Evolutionary conservation across 805 yeast species (phyloP).

Genomic region (Barnettozyma populi): DNA sequence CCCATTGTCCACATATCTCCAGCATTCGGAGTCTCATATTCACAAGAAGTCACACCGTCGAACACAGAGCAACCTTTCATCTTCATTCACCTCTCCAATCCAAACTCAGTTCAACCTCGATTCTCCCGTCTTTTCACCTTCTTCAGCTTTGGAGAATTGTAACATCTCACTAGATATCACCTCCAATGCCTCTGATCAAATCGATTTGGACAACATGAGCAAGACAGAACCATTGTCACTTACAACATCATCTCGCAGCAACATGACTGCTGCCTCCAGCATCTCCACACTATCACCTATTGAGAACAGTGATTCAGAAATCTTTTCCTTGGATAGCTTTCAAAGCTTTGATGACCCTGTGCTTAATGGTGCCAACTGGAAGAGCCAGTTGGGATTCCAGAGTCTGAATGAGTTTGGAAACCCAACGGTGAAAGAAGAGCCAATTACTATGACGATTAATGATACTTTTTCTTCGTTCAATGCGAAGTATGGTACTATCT

Average conservation of each 20-base stretch:
- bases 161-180: slow-evolving; percentile 11
- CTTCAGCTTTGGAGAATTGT: background rate
- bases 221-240: background rate
- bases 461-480: slow-evolving; percentile 1
- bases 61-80: slow-evolving; percentile 3
- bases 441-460: background rate
- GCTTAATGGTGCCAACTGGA: background rate
- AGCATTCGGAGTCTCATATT: background rate
- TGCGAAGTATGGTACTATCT: slow-evolving; percentile 4
- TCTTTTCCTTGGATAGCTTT: slow-evolving; percentile 6
- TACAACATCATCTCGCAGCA: background rate
- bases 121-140: background rate
- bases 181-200: background rate
- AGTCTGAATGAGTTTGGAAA: background rate
- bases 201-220: background rate
- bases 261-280: background rate
- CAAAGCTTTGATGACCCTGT: slow-evolving; percentile 4
- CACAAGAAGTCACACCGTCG: slow-evolving; percentile 9
- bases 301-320: slow-evolving; percentile 6
- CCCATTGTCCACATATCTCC: background rate
- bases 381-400: slow-evolving; percentile 2
- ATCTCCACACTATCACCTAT: slow-evolving; percentile 3
- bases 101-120: slow-evolving; percentile 4
- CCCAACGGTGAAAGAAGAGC: background rate
- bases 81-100: slow-evolving; percentile 13